Conservation (phyloP, 176 grass and related monocot species). For the Triticum timopheevii region DNA sequence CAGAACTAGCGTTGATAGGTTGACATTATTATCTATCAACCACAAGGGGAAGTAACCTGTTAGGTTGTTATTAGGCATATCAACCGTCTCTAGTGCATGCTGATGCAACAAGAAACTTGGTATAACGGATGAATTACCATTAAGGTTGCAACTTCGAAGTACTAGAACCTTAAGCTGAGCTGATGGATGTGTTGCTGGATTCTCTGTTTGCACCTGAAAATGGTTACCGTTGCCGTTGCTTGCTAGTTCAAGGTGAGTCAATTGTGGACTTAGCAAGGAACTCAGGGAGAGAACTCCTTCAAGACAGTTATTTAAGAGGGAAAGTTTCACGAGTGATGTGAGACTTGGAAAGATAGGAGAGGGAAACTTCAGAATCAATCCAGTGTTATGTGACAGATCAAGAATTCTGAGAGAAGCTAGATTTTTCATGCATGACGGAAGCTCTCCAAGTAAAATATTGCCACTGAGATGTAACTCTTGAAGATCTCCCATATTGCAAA, state of each 20-base stretch:
- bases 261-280: not conserved
- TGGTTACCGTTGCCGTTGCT: conserved; percentile 1
- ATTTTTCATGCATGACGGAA: conserved; percentile 31
- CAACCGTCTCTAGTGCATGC: not conserved
- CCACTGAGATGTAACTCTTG: not conserved
- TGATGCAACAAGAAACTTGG: conserved; percentile 29
- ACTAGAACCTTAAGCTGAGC: conserved; percentile 26
- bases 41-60: conserved; percentile 16
- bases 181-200: conserved; percentile 1
- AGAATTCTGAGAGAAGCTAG: conserved; percentile 29
- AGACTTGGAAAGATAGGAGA: conserved; percentile 13
- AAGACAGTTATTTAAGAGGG: conserved; percentile 15
- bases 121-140: not conserved
- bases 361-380: conserved; percentile 25
- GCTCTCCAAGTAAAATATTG: not conserved
- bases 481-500: conserved; percentile 34
- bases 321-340: conserved; percentile 2
- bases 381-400: conserved; percentile 10
- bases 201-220: conserved; percentile 30
- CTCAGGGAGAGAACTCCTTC: conserved; percentile 15
- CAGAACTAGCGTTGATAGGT: conserved; percentile 1
- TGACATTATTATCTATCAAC: conserved; percentile 23
- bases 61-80: conserved; percentile 28
- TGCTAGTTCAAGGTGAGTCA: conserved; percentile 24
- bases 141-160: conserved; percentile 32